phyloP scores from a whole-genome alignment of 352 stramenopile genomes.

The Hyphochytrium catenoides region DNA sequence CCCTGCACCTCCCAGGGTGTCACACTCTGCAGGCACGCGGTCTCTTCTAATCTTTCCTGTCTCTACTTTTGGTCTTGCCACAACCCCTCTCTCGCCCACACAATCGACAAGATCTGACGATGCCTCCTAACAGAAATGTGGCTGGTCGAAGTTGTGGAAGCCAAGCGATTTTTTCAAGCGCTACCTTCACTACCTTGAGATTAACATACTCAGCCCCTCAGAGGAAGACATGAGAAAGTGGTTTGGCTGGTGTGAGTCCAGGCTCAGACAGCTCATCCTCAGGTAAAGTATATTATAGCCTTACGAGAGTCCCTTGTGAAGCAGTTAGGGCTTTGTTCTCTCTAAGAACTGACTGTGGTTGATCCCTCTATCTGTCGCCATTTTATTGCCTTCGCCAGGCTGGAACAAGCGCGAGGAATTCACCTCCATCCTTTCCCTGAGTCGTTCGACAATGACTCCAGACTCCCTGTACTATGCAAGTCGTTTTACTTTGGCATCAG shows the following conservation, averaged over 20 bases:
- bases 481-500: too few relatives aligned
- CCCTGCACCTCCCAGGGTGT: not conserved
- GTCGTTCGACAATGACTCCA: too few relatives aligned
- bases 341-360: too few relatives aligned
- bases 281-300: slow-evolving; percentile 14
- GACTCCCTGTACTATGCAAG: too few relatives aligned
- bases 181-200: slow-evolving; percentile 57
- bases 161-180: slow-evolving; percentile 44
- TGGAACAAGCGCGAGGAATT: slow-evolving; percentile 29
- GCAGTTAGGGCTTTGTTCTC: not conserved
- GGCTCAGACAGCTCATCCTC: slow-evolving; percentile 44
- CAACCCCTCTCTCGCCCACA: slow-evolving; percentile 3
- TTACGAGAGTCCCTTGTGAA: not conserved
- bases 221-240: slow-evolving; percentile 29
- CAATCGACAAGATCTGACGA: too few relatives aligned
- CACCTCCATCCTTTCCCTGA: slow-evolving; percentile 41
- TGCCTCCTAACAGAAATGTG: slow-evolving; percentile 9
- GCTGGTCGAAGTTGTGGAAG: slow-evolving; percentile 39
- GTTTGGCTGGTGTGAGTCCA: slow-evolving; percentile 66
- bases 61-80: slow-evolving; percentile 23
- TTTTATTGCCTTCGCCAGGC: slow-evolving; percentile 4
- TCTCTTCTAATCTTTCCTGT: slow-evolving; percentile 47
- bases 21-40: slow-evolving; percentile 16
- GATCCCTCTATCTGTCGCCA: too few relatives aligned
- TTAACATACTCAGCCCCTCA: slow-evolving; percentile 31